These are phyloP conservation scores for Ceratocystis lukuohia DNA, from an alignment of 2,329 filamentous ascomycete species.

Conservation along the genomic window DNA sequence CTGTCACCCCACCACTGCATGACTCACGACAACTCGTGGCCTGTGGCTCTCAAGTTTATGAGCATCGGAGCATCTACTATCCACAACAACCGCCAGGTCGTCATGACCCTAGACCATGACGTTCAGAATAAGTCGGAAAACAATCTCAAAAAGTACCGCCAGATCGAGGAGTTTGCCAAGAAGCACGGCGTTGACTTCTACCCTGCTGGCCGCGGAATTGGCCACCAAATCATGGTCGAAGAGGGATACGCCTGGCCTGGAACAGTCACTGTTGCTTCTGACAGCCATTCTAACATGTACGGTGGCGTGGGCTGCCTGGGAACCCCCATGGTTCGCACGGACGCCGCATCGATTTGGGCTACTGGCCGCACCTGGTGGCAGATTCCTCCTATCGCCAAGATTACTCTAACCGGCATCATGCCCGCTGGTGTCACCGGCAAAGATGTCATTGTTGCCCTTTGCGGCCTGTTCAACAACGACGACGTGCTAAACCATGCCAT, in stretches of 20 bases:
- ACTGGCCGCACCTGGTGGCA: constrained; percentile 80
- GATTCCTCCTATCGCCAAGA: constrained; percentile 67
- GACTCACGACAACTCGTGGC: constrained; percentile 77
- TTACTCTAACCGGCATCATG: constrained; percentile 62
- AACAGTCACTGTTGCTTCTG: constrained; percentile 65
- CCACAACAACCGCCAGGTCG: constrained; percentile 35
- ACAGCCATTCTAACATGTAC: constrained; percentile 72
- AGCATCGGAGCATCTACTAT: constrained; percentile 62
- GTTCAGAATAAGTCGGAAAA: constrained; percentile 68
- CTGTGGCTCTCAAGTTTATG: constrained; percentile 63
- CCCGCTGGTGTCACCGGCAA: constrained; percentile 78
- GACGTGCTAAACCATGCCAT: constrained; percentile 86
- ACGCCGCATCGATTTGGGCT: constrained; percentile 75
- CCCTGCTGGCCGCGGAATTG: constrained; percentile 65
- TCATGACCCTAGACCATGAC: constrained; percentile 69
- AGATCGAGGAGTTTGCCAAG: constrained; percentile 71
- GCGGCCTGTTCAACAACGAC: constrained; percentile 70
- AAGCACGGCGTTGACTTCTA: constrained; percentile 68
- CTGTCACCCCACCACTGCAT: constrained; percentile 47
- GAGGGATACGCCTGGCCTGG: constrained; percentile 74
- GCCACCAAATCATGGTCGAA: constrained; percentile 86
- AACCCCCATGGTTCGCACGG: constrained; percentile 72
- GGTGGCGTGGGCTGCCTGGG: constrained; percentile 66
- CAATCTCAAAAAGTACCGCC: constrained; percentile 69
- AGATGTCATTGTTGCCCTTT: constrained; percentile 83